Conservation (phyloP, 2,329 filamentous ascomycete species). For the Zymoseptoria pseudotritici region DNA sequence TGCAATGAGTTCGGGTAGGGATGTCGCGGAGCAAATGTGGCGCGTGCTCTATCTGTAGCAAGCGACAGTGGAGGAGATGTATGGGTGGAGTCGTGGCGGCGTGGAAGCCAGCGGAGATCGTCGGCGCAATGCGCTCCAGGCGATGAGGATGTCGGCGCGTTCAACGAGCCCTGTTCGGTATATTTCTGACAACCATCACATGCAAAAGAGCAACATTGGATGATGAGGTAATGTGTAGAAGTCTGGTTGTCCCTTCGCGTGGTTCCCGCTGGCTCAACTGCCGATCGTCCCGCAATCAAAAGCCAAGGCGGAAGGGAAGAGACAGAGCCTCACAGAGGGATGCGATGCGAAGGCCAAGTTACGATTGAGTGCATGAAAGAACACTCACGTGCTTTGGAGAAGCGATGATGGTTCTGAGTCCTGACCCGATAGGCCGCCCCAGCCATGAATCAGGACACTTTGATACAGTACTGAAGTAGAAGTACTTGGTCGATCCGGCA, state of each 20-base stretch:
- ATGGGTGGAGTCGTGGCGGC: not conserved
- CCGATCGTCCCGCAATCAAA: not conserved
- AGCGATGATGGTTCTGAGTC: not conserved
- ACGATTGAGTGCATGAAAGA: not conserved
- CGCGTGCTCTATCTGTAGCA: not conserved
- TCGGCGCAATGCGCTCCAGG: not conserved
- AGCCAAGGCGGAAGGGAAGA: not conserved
- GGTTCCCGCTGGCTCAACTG: not conserved
- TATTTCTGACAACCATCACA: not conserved
- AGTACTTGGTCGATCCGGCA: not conserved
- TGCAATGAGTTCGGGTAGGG: not conserved
- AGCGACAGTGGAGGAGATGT: not conserved
- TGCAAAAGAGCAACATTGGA: not conserved
- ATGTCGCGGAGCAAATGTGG: not conserved
- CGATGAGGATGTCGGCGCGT: not conserved
- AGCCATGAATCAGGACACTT: not conserved
- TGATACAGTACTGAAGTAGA: too few species aligned
- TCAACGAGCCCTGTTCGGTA: not conserved
- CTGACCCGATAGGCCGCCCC: not conserved
- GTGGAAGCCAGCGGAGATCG: not conserved
- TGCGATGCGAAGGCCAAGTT: not conserved
- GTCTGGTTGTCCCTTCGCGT: not conserved
- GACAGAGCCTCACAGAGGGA: too few species aligned
- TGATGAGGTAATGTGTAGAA: not conserved
- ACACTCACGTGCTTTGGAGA: not conserved